Base-by-base conservation (phyloP, 768 basidiomycete genomes). In the Heimioporus sp. region DNA sequence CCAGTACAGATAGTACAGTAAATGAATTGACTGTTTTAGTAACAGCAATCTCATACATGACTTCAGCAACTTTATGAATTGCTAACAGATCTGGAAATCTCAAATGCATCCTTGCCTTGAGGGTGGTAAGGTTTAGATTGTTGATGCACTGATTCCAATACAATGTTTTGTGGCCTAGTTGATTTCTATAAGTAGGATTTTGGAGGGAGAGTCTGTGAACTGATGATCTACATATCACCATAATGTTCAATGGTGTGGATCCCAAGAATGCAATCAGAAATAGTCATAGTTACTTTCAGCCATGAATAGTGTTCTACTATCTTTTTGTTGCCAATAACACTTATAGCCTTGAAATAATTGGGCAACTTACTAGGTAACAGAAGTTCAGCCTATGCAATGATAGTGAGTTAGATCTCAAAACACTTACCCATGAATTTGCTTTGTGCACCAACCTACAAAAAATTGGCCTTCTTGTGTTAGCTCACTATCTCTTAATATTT, bases 91-190 rank as follows among this genome's bases (percentile, higher is more conserved):
- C 95, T 95, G 2, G 87, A 88, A 65, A 98, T 94, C 69, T 98
- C 95, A 62, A 80, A 93, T 0, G 94, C 92, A 54, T 96, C 88
- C 60, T 82, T 89, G 10, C 90, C 92, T 48, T 92, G 76, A 95
- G 95, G 98, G 3, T 92, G 92, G 49, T 94, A 81, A 3, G 95
- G 95, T 70, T 98, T 98, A 78, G 98, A 98, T 95, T 20, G 98
- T 2, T 73, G 1, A 90, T 75, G 58, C 93, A 97, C 43, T 79
- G 82, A 59, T 98, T 9, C 84, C 80, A 0, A 94, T 98, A 8
- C 92, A 82, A 65, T 98, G 94, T 60, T 98, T 98, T 35, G 84
- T 89, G 53, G 91, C 70, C 88, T 64, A 58, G 21, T 56, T 35
- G 32, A 34, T 24, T 5, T 24, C 49, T 49, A 37, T 20, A 37